phyloP scores from a whole-genome alignment of 345 rosid species.

The Gossypium raimondii region DNA sequence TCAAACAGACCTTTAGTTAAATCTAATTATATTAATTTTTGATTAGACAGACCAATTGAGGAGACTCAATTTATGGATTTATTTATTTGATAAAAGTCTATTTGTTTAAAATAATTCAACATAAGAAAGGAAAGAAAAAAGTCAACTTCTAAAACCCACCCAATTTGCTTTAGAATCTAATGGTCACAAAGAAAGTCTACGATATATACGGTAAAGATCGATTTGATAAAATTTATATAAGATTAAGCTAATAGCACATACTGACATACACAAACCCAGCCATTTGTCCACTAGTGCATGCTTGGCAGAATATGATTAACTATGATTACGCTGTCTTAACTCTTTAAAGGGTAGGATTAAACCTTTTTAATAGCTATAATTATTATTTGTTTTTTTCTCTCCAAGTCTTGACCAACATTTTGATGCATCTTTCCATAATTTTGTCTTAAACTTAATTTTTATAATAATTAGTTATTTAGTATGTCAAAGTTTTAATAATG shows the following conservation, averaged over 20 bases:
- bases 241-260: not conserved
- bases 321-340: not conserved
- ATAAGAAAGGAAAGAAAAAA: too few relatives aligned
- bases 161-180: not conserved
- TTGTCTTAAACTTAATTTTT: not conserved
- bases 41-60: too few relatives aligned
- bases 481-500: too few relatives aligned
- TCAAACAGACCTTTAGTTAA: too few relatives aligned
- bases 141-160: too few relatives aligned
- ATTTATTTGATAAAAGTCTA: too few relatives aligned
- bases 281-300: conserved; percentile 8
- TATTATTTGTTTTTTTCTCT: not conserved
- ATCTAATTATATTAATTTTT: too few relatives aligned
- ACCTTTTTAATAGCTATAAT: not conserved
- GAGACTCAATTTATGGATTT: too few relatives aligned
- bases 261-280: conserved; percentile 3
- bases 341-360: not conserved
- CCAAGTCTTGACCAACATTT: not conserved
- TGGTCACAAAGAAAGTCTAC: conserved; percentile 1
- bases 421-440: conserved; percentile 5
- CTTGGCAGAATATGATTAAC: conserved; percentile 13
- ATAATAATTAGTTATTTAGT: not conserved
- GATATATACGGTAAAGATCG: not conserved
- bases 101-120: too few relatives aligned
- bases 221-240: not conserved